Evolutionary conservation across 2,329 filamentous ascomycete species (phyloP).

Genomic region (Microsporum canis): DNA sequence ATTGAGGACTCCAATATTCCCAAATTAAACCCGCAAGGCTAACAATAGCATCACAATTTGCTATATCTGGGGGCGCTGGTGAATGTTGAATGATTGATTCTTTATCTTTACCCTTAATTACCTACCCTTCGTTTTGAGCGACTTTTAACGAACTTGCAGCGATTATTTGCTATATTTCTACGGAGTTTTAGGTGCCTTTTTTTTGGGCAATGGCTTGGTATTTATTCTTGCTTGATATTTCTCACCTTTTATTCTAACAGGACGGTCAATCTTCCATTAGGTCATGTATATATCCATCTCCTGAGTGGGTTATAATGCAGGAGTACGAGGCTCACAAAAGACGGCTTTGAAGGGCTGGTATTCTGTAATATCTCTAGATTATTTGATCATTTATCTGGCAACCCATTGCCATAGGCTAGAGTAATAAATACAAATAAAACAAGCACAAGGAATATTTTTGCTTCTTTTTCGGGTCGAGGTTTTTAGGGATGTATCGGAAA

Average conservation of each 20-base stretch:
- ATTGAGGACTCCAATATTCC: constrained; percentile 14
- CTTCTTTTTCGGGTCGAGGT: not conserved
- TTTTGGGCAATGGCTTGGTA: not conserved
- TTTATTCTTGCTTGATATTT: not conserved
- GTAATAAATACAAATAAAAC: not conserved
- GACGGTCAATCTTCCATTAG: not conserved
- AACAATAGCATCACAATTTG: not conserved
- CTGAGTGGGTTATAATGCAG: not conserved
- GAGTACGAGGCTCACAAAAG: not conserved
- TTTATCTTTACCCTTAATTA: not conserved
- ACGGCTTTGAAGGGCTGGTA: not conserved
- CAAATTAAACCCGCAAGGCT: constrained; percentile 1
- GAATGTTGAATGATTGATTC: not conserved
- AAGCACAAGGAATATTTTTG: not conserved
- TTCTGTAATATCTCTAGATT: not conserved
- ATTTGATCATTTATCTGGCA: not conserved
- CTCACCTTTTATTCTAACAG: not conserved
- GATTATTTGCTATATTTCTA: not conserved
- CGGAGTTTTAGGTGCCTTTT: not conserved
- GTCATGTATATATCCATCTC: not conserved
- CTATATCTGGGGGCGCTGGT: not conserved
- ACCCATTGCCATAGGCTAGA: not conserved
- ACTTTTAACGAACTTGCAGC: not conserved
- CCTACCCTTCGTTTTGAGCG: not conserved
- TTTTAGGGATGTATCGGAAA: not conserved